Evolutionary conservation across 169 alveolate genomes (phyloP).

Genomic region (Toxoplasma gondii): DNA sequence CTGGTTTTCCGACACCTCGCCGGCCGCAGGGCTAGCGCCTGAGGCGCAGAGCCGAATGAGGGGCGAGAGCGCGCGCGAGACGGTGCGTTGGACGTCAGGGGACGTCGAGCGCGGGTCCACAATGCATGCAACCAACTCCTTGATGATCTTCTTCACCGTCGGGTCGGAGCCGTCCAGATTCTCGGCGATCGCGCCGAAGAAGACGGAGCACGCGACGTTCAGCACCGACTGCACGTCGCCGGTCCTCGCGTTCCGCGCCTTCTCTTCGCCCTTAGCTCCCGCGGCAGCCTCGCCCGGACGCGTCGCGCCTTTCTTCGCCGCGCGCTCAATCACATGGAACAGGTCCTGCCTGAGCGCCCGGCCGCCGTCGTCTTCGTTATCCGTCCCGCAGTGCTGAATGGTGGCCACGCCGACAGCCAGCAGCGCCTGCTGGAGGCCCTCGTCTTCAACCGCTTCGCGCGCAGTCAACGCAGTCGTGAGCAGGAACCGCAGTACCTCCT

Average conservation of each 20-base stretch:
- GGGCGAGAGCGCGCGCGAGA: slow-evolving; percentile 44
- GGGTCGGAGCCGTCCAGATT: slow-evolving; percentile 35
- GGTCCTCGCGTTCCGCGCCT: neutral
- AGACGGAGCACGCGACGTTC: slow-evolving; percentile 47
- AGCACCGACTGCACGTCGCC: slow-evolving; percentile 11
- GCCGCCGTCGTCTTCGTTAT: slow-evolving; percentile 28
- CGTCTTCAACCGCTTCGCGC: neutral
- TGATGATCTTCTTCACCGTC: neutral
- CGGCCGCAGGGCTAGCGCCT: slow-evolving; percentile 28
- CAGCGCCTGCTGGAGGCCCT: slow-evolving; percentile 58
- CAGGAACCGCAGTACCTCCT: slow-evolving; percentile 55
- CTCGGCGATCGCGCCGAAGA: slow-evolving; percentile 56
- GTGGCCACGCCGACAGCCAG: slow-evolving; percentile 54
- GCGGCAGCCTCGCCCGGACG: neutral
- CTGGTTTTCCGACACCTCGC: slow-evolving; percentile 23
- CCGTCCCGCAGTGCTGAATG: slow-evolving; percentile 37
- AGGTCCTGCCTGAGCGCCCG: neutral
- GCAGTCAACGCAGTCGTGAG: neutral
- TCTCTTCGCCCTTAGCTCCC: neutral
- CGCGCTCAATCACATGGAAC: slow-evolving; percentile 13
- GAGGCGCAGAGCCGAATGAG: slow-evolving; percentile 43
- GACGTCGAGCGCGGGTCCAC: slow-evolving; percentile 42
- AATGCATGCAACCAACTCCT: slow-evolving; percentile 19
- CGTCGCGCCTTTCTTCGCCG: slow-evolving; percentile 31
- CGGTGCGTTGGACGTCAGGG: slow-evolving; percentile 49